Evolutionary conservation across 148 eudicot genomes (phyloP).

Genomic region (Dysphania ambrosioides): DNA sequence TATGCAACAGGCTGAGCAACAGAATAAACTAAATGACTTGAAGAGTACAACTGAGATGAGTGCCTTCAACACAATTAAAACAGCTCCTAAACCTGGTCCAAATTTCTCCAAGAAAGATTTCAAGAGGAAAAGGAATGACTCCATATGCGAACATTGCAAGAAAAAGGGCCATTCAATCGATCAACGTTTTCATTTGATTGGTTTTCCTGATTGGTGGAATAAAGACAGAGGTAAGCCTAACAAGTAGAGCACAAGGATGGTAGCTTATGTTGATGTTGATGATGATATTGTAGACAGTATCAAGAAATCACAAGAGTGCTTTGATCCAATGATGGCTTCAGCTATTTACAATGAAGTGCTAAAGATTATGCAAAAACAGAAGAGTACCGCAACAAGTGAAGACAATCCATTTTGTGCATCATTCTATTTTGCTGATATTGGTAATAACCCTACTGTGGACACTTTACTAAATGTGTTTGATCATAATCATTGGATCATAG

Average conservation of each 20-base stretch:
- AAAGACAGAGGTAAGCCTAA: no score
- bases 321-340: no score
- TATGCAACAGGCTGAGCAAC: no score
- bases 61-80: no score
- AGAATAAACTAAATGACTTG: no score
- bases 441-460: neutral
- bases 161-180: neutral
- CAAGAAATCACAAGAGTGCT: no score
- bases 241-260: neutral
- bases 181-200: neutral
- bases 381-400: accelerated
- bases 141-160: neutral
- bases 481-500: neutral
- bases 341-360: no score
- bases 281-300: no score
- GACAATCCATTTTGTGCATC: accelerated
- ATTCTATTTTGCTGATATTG: neutral
- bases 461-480: neutral
- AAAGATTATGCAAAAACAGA: neutral
- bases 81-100: no score
- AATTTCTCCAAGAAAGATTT: no score
- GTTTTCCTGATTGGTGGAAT: neutral
- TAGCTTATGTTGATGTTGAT: neutral
- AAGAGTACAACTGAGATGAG: no score
- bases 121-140: neutral